These are phyloP conservation scores for Bruguiera parviflora DNA, from an alignment of 345 rosid species.

Conservation along the genomic window DNA sequence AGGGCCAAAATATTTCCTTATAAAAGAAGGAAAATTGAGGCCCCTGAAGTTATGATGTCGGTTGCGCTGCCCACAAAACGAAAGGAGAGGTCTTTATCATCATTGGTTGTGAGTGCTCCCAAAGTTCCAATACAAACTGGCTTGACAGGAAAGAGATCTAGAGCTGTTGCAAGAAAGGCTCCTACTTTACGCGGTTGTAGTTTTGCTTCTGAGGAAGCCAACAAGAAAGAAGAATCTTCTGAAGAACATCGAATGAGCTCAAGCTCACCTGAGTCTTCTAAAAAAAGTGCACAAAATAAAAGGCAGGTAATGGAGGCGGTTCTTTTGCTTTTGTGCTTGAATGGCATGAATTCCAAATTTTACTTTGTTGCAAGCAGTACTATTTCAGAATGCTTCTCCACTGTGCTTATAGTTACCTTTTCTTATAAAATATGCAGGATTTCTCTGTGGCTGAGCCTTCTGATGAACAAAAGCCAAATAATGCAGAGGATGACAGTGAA, in stretches of 20 bases:
- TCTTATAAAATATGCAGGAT: constrained; percentile 37
- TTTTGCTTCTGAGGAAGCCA: constrained; percentile 46
- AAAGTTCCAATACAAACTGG: constrained; percentile 60
- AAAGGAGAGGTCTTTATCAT: constrained; percentile 94
- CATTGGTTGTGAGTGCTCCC: constrained; percentile 83
- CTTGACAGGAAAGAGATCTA: constrained; percentile 73
- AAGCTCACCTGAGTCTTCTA: constrained; percentile 71
- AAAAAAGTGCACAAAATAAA: constrained; percentile 49
- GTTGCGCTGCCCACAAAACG: constrained; percentile 68
- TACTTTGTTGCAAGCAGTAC: constrained; percentile 1
- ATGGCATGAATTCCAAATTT: constrained; percentile 3
- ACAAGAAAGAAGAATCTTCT: constrained; percentile 43
- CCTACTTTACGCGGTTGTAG: constrained; percentile 41
- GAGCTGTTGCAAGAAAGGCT: constrained; percentile 51
- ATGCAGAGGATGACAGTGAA: constrained; percentile 44
- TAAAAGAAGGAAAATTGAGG: constrained; percentile 62
- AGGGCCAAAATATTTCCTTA: constrained; percentile 80
- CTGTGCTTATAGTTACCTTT: background rate
- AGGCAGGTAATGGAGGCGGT: constrained; percentile 54
- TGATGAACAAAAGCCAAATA: constrained; percentile 25
- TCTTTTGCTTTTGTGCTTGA: constrained; percentile 7
- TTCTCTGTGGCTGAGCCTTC: constrained; percentile 55
- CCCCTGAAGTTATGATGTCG: constrained; percentile 56
- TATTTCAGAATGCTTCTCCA: background rate
- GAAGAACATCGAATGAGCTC: constrained; percentile 47